These are phyloP conservation scores for Coccomyxa subellipsoidea DNA, from an alignment of 163 green algal genomes.

Conservation along the genomic window DNA sequence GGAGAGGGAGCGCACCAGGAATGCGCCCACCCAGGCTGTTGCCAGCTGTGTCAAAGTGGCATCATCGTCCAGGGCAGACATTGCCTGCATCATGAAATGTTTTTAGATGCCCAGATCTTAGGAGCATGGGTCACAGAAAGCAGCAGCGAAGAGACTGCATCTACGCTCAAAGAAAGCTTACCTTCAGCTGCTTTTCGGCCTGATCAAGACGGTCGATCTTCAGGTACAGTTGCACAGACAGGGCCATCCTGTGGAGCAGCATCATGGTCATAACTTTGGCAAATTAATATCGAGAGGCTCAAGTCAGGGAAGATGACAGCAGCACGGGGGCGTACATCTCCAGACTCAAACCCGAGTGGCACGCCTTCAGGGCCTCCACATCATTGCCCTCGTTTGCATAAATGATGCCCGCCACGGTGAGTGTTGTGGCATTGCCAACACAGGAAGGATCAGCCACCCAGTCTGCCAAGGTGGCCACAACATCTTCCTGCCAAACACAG, in stretches of 20 bases:
- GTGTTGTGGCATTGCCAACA: constrained; percentile 73
- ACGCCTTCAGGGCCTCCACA: constrained; percentile 85
- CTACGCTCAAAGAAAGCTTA: constrained; percentile 12
- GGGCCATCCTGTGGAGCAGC: constrained; percentile 43
- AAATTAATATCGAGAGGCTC: too few relatives aligned
- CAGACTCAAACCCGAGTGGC: constrained; percentile 64
- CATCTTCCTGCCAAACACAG: constrained; percentile 47
- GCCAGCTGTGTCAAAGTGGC: constrained; percentile 93
- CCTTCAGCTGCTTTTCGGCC: constrained; percentile 85
- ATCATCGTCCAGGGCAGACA: constrained; percentile 92
- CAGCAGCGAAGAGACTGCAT: too few relatives aligned
- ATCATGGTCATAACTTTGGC: neutral
- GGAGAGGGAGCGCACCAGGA: constrained; percentile 49
- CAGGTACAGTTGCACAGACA: constrained; percentile 80
- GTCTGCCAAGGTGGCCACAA: constrained; percentile 59
- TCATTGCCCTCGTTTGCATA: constrained; percentile 81
- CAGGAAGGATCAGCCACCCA: constrained; percentile 75
- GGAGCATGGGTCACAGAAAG: too few relatives aligned
- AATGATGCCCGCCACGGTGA: constrained; percentile 81
- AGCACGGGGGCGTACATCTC: constrained; percentile 67
- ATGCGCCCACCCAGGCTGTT: constrained; percentile 86
- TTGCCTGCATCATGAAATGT: constrained; percentile 50
- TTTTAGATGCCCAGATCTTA: too few relatives aligned
- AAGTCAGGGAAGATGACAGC: neutral
- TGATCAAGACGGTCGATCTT: constrained; percentile 89